Evolutionary conservation across 2,329 filamentous ascomycete genomes (phyloP).

Genomic region (Phyllachora maydis): DNA sequence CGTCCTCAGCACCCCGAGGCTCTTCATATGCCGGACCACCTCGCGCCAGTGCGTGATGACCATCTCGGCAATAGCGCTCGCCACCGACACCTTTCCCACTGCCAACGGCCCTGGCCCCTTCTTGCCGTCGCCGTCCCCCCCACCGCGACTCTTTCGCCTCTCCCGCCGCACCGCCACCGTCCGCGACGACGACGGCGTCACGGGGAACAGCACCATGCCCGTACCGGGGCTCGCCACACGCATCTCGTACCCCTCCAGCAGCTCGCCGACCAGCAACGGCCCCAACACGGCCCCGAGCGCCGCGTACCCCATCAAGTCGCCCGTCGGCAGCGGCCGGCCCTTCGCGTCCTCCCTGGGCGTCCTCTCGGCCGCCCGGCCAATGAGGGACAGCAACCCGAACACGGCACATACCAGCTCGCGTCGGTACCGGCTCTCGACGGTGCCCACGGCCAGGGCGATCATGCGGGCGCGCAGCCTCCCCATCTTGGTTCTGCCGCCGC

Average conservation of each 20-base stretch:
- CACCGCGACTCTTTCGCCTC: too few relatives aligned
- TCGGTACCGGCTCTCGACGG: constrained; percentile 35
- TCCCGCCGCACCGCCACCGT: too few relatives aligned
- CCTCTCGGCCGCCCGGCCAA: constrained; percentile 35
- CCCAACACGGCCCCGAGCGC: constrained; percentile 45
- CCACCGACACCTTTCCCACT: constrained; percentile 35
- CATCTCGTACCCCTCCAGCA: constrained; percentile 28
- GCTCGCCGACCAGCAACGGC: constrained; percentile 37
- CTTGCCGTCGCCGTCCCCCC: constrained; percentile 5
- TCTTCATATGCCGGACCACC: constrained; percentile 36
- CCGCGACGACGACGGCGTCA: constrained; percentile 20
- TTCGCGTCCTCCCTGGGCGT: constrained; percentile 27
- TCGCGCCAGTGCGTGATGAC: constrained; percentile 45
- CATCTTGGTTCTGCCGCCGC: constrained; percentile 29
- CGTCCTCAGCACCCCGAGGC: constrained; percentile 15
- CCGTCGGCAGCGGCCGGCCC: constrained; percentile 28
- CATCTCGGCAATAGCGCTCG: constrained; percentile 42
- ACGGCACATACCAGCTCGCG: constrained; percentile 46
- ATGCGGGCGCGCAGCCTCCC: constrained; percentile 39
- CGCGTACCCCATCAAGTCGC: constrained; percentile 42
- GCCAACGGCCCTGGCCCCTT: constrained; percentile 9
- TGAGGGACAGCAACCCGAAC: constrained; percentile 40
- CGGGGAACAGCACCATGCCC: constrained; percentile 19
- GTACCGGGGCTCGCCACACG: constrained; percentile 18
- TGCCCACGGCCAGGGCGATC: constrained; percentile 40